Base-by-base conservation (phyloP, 305 asterid species). In the Fraxinus velutina region DNA sequence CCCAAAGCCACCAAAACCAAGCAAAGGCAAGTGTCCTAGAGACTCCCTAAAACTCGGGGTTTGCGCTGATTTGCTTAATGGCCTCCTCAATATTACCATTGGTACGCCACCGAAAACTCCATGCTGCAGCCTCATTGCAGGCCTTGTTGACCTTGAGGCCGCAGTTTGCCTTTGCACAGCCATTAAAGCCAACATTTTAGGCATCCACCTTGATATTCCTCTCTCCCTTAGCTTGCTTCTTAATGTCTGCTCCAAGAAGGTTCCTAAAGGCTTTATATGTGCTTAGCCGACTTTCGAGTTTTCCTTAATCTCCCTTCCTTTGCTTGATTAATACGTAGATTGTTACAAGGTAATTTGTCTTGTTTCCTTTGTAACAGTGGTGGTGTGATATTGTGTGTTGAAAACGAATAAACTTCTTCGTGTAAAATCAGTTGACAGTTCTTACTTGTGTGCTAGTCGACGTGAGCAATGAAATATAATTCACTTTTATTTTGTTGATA, bases 31-130 rank as follows among this genome's bases (percentile, higher is more conserved):
- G 68, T 85, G 88, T 60, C 86, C 88, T 2, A 85, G n/a, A 37
- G 88, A 85, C 66, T 52, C 88, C 37, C 78, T 85, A 8, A 84
- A 82, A 66, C 39, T 82, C 37, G 84, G 84, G 15, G 80, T 82
- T 8, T 85, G 88, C 62, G 86, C 85, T 30, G 64, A 85, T 62
- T 77, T 85, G 50, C 88, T 85, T 13, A 77, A 8, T 2, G 80
- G 86, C 8, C 78, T 85, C 1, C 72, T 82, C 5, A 80, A 80
- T 39, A 68, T 82, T 30, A 79, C 83, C 5, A 17, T 85, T 5
- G 86, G 88, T 2, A 71, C 37, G 3, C 88, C 88, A 4, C 88
- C 73, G 2, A 27, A 9, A 66, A 66, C 73, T 10, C 73, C 73
- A 66, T 66, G 73, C 73, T 66, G 73, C 36, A 24, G 19, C 17